Conservation (phyloP, 179 eudicot species). For the Sideroxylon spinosum region DNA sequence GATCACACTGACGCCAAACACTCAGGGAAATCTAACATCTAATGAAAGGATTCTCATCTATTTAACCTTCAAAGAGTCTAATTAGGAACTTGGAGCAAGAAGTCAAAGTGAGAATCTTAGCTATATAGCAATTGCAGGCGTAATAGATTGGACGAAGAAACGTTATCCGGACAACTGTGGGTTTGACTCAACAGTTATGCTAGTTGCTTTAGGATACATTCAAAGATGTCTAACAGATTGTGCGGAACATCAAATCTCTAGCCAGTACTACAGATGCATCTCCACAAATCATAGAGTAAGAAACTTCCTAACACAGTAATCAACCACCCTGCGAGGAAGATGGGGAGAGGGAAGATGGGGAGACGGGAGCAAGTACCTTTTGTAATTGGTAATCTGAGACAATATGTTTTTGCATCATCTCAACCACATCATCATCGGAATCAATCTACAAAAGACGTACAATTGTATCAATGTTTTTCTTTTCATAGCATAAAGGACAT, state of each 20-base stretch:
- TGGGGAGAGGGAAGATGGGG: too few relatives aligned
- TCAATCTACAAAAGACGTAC: conserved; percentile 44
- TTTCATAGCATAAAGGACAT: not conserved
- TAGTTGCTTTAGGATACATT: not conserved
- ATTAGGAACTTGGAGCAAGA: not conserved
- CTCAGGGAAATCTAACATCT: not conserved
- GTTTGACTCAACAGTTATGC: not conserved
- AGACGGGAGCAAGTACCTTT: conserved; percentile 48
- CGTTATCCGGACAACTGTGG: not conserved
- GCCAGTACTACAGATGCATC: not conserved
- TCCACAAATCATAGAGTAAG: not conserved
- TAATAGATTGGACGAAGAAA: not conserved
- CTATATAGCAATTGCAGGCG: not conserved
- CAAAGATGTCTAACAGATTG: not conserved
- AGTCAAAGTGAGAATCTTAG: not conserved
- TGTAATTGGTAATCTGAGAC: conserved; percentile 64
- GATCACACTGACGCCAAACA: not conserved
- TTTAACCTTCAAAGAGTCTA: not conserved
- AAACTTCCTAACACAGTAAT: not conserved
- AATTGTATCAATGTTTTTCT: not conserved
- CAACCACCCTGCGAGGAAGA: not conserved
- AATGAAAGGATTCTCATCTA: not conserved
- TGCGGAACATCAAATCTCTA: not conserved
- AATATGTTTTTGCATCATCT: conserved; percentile 62
- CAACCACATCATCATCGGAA: conserved; percentile 56